These are phyloP conservation scores for Serendipita indica DNA, from an alignment of 768 basidiomycete species.

Conservation along the genomic window DNA sequence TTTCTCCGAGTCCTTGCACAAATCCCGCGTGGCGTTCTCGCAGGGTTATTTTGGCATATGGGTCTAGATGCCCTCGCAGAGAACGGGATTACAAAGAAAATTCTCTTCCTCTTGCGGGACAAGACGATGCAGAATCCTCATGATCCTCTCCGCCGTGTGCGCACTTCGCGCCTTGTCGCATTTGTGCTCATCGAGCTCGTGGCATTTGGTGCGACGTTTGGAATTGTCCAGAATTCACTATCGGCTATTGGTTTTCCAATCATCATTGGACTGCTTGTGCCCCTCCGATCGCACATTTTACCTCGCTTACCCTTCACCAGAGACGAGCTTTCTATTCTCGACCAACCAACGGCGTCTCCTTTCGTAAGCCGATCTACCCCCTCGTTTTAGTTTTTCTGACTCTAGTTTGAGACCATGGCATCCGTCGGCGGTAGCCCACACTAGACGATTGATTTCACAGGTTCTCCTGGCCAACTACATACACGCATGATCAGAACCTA, in stretches of 20 bases:
- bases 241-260: constrained; percentile 87
- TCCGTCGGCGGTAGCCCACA: constrained; percentile 14
- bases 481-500: not conserved
- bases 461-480: not conserved
- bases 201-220: constrained; percentile 79
- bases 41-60: constrained; percentile 92
- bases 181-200: constrained; percentile 64
- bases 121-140: constrained; percentile 38
- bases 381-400: not conserved
- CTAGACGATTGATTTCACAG: not conserved
- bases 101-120: constrained; percentile 69
- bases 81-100: constrained; percentile 71
- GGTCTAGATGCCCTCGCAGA: constrained; percentile 64
- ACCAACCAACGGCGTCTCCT: constrained; percentile 78
- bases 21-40: constrained; percentile 71
- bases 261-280: constrained; percentile 71
- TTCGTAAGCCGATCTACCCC: constrained; percentile 39
- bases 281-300: constrained; percentile 54
- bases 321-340: constrained; percentile 72
- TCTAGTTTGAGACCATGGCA: constrained; percentile 15
- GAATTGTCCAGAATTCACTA: constrained; percentile 60
- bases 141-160: constrained; percentile 65
- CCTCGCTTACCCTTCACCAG: constrained; percentile 59
- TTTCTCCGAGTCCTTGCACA: constrained; percentile 66
- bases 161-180: constrained; percentile 53